Percentiles rank a stretch among this genome's conserved stretches.
phyloP scores from a whole-genome alignment of 2,329 filamentous ascomycete species.

The Cryphonectria japonica region DNA sequence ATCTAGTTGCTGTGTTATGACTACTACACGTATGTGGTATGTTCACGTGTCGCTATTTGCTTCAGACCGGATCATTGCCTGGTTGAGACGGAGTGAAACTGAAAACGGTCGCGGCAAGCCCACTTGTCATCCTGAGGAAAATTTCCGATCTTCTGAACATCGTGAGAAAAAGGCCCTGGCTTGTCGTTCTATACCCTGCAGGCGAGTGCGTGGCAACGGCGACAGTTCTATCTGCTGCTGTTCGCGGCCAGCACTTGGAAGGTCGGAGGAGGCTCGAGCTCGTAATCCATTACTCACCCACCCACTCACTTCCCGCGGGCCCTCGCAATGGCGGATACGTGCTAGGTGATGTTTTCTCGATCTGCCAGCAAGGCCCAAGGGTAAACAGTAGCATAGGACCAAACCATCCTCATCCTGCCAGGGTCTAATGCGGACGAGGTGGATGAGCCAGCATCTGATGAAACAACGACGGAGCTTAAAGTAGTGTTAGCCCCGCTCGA shows the following conservation, averaged over 20 bases:
- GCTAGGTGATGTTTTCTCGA: not conserved
- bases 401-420: constrained; percentile 3
- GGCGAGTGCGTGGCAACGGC: not conserved
- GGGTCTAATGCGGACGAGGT: constrained; percentile 27
- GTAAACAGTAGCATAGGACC: not conserved
- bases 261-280: not conserved
- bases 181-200: not conserved
- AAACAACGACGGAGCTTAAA: constrained; percentile 31
- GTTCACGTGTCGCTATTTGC: not conserved
- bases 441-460: constrained; percentile 28
- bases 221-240: not conserved
- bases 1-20: not conserved
- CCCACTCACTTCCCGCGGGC: too few species aligned
- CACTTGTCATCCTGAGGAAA: constrained; percentile 27
- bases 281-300: too few species aligned
- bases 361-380: not conserved
- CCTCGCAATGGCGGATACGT: too few species aligned
- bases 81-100: constrained; percentile 26
- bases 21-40: not conserved
- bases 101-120: constrained; percentile 25
- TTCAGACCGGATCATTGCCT: constrained; percentile 18
- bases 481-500: constrained; percentile 29
- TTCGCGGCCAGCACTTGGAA: not conserved
- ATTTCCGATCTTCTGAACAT: constrained; percentile 11
- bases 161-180: not conserved